phyloP scores from a whole-genome alignment of 805 yeast genomes.

The Starmerella kuoi region DNA sequence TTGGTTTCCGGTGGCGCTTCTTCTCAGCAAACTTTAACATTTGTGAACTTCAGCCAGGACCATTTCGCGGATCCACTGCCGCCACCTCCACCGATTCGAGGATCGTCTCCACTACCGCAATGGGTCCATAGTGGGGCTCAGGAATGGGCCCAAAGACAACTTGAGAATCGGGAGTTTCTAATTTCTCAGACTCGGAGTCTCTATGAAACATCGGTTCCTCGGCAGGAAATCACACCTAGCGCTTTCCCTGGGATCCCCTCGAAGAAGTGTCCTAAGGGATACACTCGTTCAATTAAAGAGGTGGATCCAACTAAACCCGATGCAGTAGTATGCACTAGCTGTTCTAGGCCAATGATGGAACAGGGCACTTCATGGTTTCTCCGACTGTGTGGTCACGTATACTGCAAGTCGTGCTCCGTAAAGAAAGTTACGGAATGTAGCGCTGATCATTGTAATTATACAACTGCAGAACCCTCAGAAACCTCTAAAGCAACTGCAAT shows the following conservation, averaged over 20 bases:
- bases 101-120: neutral
- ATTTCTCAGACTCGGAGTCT: slow-evolving; percentile 2
- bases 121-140: neutral
- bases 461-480: too few relatives aligned
- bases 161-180: neutral
- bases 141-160: neutral
- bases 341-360: neutral
- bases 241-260: too few relatives aligned
- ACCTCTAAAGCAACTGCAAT: too few relatives aligned
- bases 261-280: too few relatives aligned
- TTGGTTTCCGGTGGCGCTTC: too few relatives aligned
- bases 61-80: slow-evolving; percentile 1
- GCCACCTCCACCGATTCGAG: slow-evolving; percentile 1
- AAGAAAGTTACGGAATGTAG: too few relatives aligned
- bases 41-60: neutral
- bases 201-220: too few relatives aligned
- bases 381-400: slow-evolving; percentile 13
- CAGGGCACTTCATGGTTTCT: neutral
- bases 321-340: slow-evolving; percentile 1
- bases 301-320: too few relatives aligned
- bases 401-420: slow-evolving; percentile 8
- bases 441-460: too few relatives aligned
- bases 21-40: neutral
- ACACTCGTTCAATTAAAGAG: too few relatives aligned
- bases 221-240: too few relatives aligned